A percentile compares a stretch with the other conserved stretches of the same genome.
Evolutionary conservation across 2,329 filamentous ascomycete species (phyloP).

Genomic region (Aspergillus tubingensis): DNA sequence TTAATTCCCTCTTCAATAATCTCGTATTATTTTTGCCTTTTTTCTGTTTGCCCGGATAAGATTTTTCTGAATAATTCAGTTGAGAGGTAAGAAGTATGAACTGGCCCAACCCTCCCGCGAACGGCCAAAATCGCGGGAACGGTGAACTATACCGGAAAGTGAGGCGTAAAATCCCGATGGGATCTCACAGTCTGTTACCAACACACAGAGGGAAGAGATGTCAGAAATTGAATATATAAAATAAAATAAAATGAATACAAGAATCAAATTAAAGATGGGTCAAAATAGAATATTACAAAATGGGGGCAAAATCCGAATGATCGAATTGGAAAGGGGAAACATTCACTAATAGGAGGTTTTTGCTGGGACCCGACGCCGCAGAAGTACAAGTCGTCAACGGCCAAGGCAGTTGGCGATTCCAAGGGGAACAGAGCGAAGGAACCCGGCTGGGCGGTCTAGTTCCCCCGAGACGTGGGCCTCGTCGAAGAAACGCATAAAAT

Average conservation of each 20-base stretch:
- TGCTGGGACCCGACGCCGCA: not conserved
- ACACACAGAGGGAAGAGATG: slow-evolving; percentile 8
- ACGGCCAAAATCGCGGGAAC: slow-evolving; percentile 15
- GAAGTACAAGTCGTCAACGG: not conserved
- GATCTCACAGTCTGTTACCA: slow-evolving; percentile 17
- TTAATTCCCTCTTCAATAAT: too few relatives aligned
- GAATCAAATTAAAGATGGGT: slow-evolving; percentile 4
- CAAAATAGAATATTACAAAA: not conserved
- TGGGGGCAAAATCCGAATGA: too few relatives aligned
- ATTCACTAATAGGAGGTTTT: slow-evolving; percentile 16
- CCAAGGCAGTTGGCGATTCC: slow-evolving; percentile 2
- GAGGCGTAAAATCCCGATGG: slow-evolving; percentile 24
- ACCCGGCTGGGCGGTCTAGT: slow-evolving; percentile 5
- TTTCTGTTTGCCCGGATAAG: not conserved
- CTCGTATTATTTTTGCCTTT: not conserved
- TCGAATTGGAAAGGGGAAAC: not conserved
- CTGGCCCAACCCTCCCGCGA: slow-evolving; percentile 12
- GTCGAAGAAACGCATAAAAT: slow-evolving; percentile 5
- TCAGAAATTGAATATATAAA: slow-evolving; percentile 1
- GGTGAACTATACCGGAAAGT: slow-evolving; percentile 31
- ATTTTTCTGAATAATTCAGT: not conserved
- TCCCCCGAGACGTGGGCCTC: not conserved
- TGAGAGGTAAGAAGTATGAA: slow-evolving; percentile 6
- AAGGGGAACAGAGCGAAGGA: not conserved
- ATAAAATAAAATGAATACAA: not conserved